Percentiles rank a stretch among this genome's conserved stretches.
These are phyloP conservation scores for Lagenidium giganteum DNA, from an alignment of 352 stramenopile genomes.

Conservation along the genomic window DNA sequence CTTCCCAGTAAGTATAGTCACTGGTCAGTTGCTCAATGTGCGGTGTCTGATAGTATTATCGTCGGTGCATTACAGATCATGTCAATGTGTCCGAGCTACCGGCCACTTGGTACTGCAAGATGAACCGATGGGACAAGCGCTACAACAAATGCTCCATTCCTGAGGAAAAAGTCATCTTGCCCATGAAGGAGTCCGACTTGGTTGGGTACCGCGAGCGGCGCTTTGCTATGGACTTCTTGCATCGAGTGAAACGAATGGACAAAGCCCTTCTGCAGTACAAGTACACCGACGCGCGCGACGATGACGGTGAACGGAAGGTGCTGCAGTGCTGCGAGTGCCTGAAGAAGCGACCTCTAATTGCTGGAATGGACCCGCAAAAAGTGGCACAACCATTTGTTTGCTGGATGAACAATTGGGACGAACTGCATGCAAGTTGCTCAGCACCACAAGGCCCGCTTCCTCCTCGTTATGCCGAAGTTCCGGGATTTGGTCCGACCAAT, in stretches of 20 bases:
- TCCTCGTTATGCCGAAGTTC: slow-evolving; percentile 13
- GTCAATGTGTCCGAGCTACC: slow-evolving; percentile 74
- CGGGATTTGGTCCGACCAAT: too few species aligned
- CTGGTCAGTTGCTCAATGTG: too few species aligned
- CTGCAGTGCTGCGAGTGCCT: slow-evolving; percentile 69
- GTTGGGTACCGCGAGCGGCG: slow-evolving; percentile 58
- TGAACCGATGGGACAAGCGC: slow-evolving; percentile 80
- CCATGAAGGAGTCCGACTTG: slow-evolving; percentile 65
- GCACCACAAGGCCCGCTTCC: slow-evolving; percentile 42
- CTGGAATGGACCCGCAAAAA: slow-evolving; percentile 67
- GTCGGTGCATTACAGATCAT: slow-evolving; percentile 32
- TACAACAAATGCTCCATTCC: slow-evolving; percentile 76
- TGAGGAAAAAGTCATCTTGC: slow-evolving; percentile 61
- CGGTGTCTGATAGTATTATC: too few species aligned
- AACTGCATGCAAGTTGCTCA: slow-evolving; percentile 74
- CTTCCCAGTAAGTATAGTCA: slow-evolving; percentile 48
- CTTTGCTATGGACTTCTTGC: slow-evolving; percentile 59
- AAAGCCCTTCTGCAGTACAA: slow-evolving; percentile 61
- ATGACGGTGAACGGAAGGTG: slow-evolving; percentile 60
- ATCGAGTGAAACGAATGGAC: slow-evolving; percentile 73
- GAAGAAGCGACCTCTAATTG: slow-evolving; percentile 67
- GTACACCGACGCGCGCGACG: slow-evolving; percentile 52
- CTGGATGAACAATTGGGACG: slow-evolving; percentile 82
- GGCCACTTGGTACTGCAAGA: slow-evolving; percentile 80
- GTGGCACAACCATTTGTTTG: slow-evolving; percentile 72